Conservation (phyloP, 2,329 filamentous ascomycete genomes). For the Cordyceps pruinosa region DNA sequence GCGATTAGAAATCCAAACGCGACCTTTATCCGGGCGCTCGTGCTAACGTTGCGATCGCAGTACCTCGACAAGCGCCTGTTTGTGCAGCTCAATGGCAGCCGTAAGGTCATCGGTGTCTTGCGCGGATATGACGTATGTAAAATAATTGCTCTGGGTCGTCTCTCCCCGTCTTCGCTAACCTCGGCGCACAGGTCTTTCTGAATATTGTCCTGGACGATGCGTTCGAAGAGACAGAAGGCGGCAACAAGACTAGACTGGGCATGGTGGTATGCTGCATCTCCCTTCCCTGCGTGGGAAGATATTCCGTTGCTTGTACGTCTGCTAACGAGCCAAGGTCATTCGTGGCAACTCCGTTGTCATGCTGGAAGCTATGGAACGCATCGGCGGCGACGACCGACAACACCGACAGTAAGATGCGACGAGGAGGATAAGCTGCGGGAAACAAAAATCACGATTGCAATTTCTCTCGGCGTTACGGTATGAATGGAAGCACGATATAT, state of each 20-base stretch:
- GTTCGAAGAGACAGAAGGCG: slow-evolving; percentile 85
- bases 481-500: slow-evolving; percentile 12
- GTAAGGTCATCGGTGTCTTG: slow-evolving; percentile 91
- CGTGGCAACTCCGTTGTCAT: slow-evolving; percentile 97
- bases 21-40: neutral
- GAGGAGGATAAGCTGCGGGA: slow-evolving; percentile 2
- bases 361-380: slow-evolving; percentile 75
- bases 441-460: slow-evolving; percentile 17
- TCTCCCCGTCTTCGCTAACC: neutral
- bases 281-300: neutral
- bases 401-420: slow-evolving; percentile 21
- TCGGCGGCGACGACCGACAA: slow-evolving; percentile 53
- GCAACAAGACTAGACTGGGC: slow-evolving; percentile 83
- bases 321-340: slow-evolving; percentile 57
- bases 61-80: slow-evolving; percentile 99
- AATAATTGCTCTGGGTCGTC: neutral
- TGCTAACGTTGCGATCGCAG: slow-evolving; percentile 41
- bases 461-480: slow-evolving; percentile 31
- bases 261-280: slow-evolving; percentile 66
- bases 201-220: slow-evolving; percentile 98
- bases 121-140: slow-evolving; percentile 82
- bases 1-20: neutral
- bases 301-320: neutral
- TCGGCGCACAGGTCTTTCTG: slow-evolving; percentile 69
- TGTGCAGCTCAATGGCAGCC: slow-evolving; percentile 94